These are phyloP conservation scores for Globisporangium alternatum DNA, from an alignment of 352 stramenopile species.

Conservation along the genomic window DNA sequence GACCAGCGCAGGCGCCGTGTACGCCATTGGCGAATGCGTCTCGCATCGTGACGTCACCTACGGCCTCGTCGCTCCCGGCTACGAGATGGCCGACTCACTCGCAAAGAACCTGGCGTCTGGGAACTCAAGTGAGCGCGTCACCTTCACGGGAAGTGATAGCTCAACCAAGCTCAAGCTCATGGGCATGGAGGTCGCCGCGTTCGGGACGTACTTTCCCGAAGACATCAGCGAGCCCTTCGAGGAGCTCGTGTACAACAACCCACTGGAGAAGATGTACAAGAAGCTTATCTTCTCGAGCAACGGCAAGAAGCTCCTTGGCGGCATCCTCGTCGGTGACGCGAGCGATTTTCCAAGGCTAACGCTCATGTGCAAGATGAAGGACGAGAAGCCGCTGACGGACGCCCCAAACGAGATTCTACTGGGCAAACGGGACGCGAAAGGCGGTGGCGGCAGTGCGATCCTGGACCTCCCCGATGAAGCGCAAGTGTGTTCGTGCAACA, in stretches of 20 bases:
- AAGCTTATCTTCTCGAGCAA: slow-evolving; percentile 92
- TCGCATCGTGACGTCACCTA: slow-evolving; percentile 91
- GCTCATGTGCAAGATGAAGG: slow-evolving; percentile 52
- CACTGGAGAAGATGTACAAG: slow-evolving; percentile 86
- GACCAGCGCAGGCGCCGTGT: slow-evolving; percentile 74
- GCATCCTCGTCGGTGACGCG: slow-evolving; percentile 91
- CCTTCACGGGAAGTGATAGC: slow-evolving; percentile 86
- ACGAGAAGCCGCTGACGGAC: slow-evolving; percentile 49
- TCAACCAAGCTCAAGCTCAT: slow-evolving; percentile 94
- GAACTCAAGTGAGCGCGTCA: slow-evolving; percentile 25
- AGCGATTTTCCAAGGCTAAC: slow-evolving; percentile 84
- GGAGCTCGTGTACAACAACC: slow-evolving; percentile 89
- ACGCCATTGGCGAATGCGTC: slow-evolving; percentile 90
- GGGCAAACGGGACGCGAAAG: slow-evolving; percentile 31
- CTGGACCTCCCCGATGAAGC: slow-evolving; percentile 71
- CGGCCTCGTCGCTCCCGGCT: slow-evolving; percentile 90
- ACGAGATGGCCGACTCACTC: slow-evolving; percentile 88
- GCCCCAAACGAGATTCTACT: slow-evolving; percentile 57
- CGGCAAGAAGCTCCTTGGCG: slow-evolving; percentile 69
- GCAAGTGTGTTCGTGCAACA: slow-evolving; percentile 93
- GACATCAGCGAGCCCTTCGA: slow-evolving; percentile 65
- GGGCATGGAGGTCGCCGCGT: slow-evolving; percentile 91
- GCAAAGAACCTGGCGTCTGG: slow-evolving; percentile 70
- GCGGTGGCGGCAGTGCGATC: slow-evolving; percentile 27
- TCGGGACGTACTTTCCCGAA: slow-evolving; percentile 83